Conservation (phyloP, 2,329 filamentous ascomycete genomes). For the Botrytis porri region DNA sequence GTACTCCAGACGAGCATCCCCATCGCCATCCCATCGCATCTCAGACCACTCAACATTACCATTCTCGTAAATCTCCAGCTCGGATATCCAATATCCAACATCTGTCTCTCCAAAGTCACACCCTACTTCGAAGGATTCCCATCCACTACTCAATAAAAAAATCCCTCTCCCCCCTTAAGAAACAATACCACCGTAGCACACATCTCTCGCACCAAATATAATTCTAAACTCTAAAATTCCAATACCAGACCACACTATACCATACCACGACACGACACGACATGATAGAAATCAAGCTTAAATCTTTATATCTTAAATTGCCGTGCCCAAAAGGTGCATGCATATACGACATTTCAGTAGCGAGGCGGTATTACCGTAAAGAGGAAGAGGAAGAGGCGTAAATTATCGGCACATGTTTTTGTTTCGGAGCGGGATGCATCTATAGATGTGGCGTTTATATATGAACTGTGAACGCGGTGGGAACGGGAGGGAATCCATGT, state of each 20-base stretch:
- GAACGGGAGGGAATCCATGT: fast-evolving
- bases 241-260: not conserved
- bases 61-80: not conserved
- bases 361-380: not conserved
- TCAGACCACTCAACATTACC: not conserved
- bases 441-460: not conserved
- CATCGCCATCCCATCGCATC: not conserved
- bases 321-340: not conserved
- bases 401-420: not conserved
- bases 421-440: not conserved
- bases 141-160: not conserved
- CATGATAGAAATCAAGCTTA: not conserved
- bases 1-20: not conserved
- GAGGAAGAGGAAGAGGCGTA: not conserved
- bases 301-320: not conserved
- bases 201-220: not conserved
- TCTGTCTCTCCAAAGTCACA: too few relatives aligned
- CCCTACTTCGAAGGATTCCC: too few relatives aligned
- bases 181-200: not conserved
- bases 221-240: not conserved
- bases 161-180: too few relatives aligned
- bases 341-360: not conserved
- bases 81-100: not conserved
- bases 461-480: not conserved
- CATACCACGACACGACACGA: not conserved